Evolutionary conservation across 768 basidiomycete genomes (phyloP).

Genomic region (Plicaturopsis crispa): DNA sequence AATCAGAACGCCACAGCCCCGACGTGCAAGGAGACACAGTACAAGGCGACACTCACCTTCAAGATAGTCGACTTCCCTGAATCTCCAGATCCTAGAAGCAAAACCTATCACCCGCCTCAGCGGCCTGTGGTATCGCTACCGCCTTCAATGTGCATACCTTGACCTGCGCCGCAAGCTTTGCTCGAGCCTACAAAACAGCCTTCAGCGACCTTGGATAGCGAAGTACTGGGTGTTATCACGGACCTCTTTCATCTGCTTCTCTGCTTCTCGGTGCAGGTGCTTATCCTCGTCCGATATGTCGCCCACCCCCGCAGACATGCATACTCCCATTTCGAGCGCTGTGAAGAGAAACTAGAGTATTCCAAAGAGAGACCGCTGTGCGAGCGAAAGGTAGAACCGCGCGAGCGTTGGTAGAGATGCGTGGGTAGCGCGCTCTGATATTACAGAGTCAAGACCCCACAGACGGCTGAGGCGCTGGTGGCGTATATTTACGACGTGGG

Average conservation of each 20-base stretch:
- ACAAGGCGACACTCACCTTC: constrained; percentile 44
- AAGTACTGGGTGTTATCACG: no score
- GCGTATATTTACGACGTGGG: no score
- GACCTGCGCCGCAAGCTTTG: constrained; percentile 62
- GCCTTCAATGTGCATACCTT: constrained; percentile 40
- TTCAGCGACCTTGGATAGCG: constrained; percentile 2
- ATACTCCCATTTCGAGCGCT: constrained; percentile 64
- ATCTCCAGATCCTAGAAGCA: constrained; percentile 89
- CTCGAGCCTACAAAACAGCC: constrained; percentile 50
- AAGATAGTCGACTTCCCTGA: constrained; percentile 90
- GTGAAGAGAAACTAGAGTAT: no score
- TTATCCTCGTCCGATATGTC: constrained; percentile 68
- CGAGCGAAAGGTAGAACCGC: no score
- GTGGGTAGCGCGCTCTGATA: no score
- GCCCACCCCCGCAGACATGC: constrained; percentile 52
- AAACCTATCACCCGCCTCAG: constrained; percentile 39
- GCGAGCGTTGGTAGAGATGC: no score
- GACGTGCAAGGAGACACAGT: background rate
- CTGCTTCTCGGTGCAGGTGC: constrained; percentile 57
- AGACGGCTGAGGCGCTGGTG: no score
- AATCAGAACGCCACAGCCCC: background rate
- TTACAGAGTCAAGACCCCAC: no score
- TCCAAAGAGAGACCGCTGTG: background rate
- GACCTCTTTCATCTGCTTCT: constrained; percentile 75
- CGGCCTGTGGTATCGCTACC: background rate